These are phyloP conservation scores for rapeseed (Brassica napus) DNA, from an alignment of 345 rosid species.

Conservation along the genomic window Da-Ae NC_063450.1:44568001-44568500, in stretches of 20 bases:
- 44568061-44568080: constrained; percentile 25
- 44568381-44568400: constrained; percentile 32
- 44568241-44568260: background rate
- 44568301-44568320: constrained; percentile 5
- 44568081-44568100: background rate
- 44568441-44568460: constrained; percentile 51
- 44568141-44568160: constrained; percentile 24
- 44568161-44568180: background rate
- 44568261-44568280: background rate
- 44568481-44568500: constrained; percentile 56
- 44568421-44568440: constrained; percentile 50
- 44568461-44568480: constrained; percentile 59
- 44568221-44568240: background rate
- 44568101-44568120: background rate
- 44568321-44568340: background rate
- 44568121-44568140: background rate
- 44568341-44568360: constrained; percentile 53
- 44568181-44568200: too few relatives aligned
- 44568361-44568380: constrained; percentile 61
- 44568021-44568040: constrained; percentile 31
- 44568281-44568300: background rate
- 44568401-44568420: constrained; percentile 65
- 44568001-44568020: constrained; percentile 34
- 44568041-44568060: constrained; percentile 30
- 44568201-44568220: background rate